Evolutionary conservation across 169 alveolate species (phyloP).

Genomic region (Plasmodium malariae): DNA sequence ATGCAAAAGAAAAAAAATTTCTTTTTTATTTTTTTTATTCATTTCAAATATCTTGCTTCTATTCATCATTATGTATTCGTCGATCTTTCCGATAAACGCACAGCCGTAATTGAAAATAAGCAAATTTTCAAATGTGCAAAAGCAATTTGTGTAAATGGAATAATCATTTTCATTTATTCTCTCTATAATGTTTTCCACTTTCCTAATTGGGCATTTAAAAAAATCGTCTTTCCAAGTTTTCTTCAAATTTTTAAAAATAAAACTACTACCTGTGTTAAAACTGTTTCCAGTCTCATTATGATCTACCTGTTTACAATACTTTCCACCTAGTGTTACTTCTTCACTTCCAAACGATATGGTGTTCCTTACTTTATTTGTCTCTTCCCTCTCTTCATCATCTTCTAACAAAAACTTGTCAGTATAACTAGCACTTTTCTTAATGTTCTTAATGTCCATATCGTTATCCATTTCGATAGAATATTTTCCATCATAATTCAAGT

Average conservation of each 20-base stretch:
- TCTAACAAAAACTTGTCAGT: too few species aligned
- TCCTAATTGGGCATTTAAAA: too few species aligned
- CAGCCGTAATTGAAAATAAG: conserved; percentile 38
- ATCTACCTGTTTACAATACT: neutral
- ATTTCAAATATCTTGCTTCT: conserved; percentile 21
- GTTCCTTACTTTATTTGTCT: too few species aligned
- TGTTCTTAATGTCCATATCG: too few species aligned
- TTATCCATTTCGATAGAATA: too few species aligned
- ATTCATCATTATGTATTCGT: conserved; percentile 19
- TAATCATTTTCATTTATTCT: neutral
- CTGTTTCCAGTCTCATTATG: neutral
- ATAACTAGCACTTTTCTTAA: too few species aligned
- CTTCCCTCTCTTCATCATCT: too few species aligned
- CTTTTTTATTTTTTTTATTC: conserved; percentile 39
- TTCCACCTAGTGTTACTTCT: too few species aligned
- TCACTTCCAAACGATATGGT: too few species aligned
- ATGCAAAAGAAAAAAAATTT: conserved; percentile 13
- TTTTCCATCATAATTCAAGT: too few species aligned
- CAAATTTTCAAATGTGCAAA: neutral
- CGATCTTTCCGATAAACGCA: neutral
- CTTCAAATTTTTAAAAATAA: conserved; percentile 7
- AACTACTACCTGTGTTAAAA: neutral
- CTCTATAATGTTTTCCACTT: neutral
- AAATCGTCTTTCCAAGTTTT: too few species aligned
- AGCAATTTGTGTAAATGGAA: neutral